These are phyloP conservation scores for Trematosphaeria pertusa DNA, from an alignment of 2,329 filamentous ascomycete species.

Conservation along the genomic window DNA sequence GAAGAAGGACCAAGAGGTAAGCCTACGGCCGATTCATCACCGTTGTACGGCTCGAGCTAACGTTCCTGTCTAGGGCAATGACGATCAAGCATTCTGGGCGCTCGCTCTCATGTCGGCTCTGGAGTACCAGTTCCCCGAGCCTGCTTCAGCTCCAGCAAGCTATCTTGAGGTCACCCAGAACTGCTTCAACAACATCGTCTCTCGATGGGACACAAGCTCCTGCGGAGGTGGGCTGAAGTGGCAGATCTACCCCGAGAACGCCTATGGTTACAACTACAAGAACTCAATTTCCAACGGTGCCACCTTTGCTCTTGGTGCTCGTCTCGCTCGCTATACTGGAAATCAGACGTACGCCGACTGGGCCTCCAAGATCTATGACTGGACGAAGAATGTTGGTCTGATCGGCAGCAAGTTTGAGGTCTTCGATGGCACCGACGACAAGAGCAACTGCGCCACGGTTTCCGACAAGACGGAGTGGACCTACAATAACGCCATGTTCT, in stretches of 20 bases:
- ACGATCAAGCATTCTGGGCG: constrained; percentile 78
- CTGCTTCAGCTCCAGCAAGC: constrained; percentile 50
- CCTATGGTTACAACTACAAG: constrained; percentile 78
- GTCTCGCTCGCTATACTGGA: constrained; percentile 73
- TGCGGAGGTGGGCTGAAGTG: constrained; percentile 79
- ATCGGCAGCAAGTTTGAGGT: constrained; percentile 59
- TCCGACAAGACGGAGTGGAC: constrained; percentile 62
- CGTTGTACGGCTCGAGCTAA: too few relatives aligned
- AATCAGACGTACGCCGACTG: constrained; percentile 66
- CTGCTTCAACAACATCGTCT: constrained; percentile 73
- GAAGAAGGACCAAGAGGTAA: constrained; percentile 39
- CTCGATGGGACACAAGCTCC: constrained; percentile 71
- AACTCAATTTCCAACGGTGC: constrained; percentile 81
- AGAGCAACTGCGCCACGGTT: constrained; percentile 58
- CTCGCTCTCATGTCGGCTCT: constrained; percentile 72
- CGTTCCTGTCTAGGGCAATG: constrained; percentile 72
- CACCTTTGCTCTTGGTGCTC: constrained; percentile 82
- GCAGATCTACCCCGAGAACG: constrained; percentile 82
- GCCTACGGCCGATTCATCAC: too few relatives aligned
- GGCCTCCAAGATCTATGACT: constrained; percentile 72
- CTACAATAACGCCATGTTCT: constrained; percentile 63
- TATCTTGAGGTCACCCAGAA: constrained; percentile 74
- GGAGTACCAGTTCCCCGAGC: constrained; percentile 70
- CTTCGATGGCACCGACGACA: constrained; percentile 62
- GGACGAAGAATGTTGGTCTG: constrained; percentile 57